phyloP scores from a whole-genome alignment of 257 asterid genomes.

The Nemophila menziesii region DNA sequence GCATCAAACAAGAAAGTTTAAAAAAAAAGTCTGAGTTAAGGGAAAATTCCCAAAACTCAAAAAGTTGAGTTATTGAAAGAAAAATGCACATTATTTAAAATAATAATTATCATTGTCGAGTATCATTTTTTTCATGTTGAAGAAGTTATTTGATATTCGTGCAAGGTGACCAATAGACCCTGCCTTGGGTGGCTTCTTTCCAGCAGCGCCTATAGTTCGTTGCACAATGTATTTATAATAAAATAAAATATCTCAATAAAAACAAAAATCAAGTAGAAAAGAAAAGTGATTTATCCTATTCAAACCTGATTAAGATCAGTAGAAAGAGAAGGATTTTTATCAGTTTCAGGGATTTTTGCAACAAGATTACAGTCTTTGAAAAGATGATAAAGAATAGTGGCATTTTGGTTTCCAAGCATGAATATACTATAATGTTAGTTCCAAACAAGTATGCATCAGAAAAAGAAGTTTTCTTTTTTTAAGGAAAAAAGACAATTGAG shows the following conservation, averaged over 20 bases:
- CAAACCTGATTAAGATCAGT: constrained; percentile 50
- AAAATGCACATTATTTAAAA: too few relatives aligned
- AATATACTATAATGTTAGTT: constrained; percentile 61
- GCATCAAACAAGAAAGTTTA: too few relatives aligned
- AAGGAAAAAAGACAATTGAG: too few relatives aligned
- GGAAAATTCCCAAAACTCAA: too few relatives aligned
- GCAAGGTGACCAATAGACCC: constrained; percentile 85
- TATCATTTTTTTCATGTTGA: constrained; percentile 48
- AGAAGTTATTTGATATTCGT: constrained; percentile 65
- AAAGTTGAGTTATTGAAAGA: too few relatives aligned
- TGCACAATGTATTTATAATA: constrained; percentile 26
- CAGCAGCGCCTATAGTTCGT: constrained; percentile 60
- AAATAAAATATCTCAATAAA: constrained; percentile 2
- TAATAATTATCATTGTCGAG: too few relatives aligned
- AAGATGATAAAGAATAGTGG: constrained; percentile 51
- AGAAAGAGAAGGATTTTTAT: constrained; percentile 44
- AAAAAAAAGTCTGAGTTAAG: too few relatives aligned
- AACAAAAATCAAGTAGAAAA: too few relatives aligned
- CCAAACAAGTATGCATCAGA: too few relatives aligned
- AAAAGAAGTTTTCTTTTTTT: too few relatives aligned
- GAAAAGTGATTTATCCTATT: too few relatives aligned
- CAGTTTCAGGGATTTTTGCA: constrained; percentile 62
- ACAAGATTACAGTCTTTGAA: constrained; percentile 56
- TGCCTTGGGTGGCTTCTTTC: constrained; percentile 57
- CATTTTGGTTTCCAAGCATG: constrained; percentile 77